Evolutionary conservation across 2,329 filamentous ascomycete genomes (phyloP), one percentile per base, ranked within the genome.

Genomic region (Madurella fahalii): DNA sequence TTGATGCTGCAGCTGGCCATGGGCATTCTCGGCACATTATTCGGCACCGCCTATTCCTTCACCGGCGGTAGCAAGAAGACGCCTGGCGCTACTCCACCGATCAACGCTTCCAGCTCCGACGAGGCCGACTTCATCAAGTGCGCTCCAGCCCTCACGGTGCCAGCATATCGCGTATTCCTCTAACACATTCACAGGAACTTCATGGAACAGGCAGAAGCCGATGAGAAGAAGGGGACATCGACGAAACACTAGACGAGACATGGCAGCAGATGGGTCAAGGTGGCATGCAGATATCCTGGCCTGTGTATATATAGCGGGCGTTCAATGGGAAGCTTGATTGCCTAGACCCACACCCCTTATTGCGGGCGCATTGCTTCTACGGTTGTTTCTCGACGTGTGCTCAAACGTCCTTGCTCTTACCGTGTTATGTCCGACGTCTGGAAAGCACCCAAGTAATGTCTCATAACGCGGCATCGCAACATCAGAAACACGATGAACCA

Each of bases 51-150:
- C 67, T 77, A 77, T 68, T 64, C 73, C 51, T 56, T 72, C 53
- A 69, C 72, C 47, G 76, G 80, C 57, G 69, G 74, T 67, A 75
- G 74, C 70, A 75, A 72, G 68, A 66, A 67, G 62, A 57, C 68
- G 61, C 63, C 69, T 47, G 25, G 25, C 7, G 73, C 76, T 56
- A 69, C 77, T 47, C 81, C 81, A 59, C 81, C 81, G 48, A 81
- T 84, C 75, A 83, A 84, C 70, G 81, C 81, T 57, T 77, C 79
- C 50, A 82, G 76, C 72, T 75, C 80, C 65, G 81, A 83, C 67
- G 81, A 84, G 74, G 80, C 77, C 70, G 79, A 83, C 68, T 84
- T 84, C 72, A 83, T 84, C 76, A 82, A 83, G 81, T 84, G 71
- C 74, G 78, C 67, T 50, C 45, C 50, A 54, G 52, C 51, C 55